phyloP scores from a whole-genome alignment of 2,329 filamentous ascomycete genomes.

The Claviceps pazoutovae region DNA sequence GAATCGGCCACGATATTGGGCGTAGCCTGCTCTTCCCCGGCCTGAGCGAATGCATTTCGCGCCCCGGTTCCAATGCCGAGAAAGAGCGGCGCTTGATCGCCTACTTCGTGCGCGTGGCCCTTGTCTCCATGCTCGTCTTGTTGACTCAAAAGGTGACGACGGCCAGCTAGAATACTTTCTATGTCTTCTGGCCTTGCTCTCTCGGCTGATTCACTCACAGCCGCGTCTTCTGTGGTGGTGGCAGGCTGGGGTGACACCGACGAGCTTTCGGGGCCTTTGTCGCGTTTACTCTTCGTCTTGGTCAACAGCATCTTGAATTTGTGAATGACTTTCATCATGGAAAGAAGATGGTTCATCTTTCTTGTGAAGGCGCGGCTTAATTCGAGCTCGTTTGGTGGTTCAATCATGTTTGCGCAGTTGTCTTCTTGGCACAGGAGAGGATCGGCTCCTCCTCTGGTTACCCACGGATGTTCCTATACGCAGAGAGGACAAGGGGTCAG shows the following conservation, averaged over 20 bases:
- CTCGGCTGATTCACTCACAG: constrained; percentile 16
- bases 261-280: neutral
- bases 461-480: constrained; percentile 74
- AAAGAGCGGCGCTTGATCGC: constrained; percentile 49
- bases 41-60: constrained; percentile 29
- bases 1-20: constrained; percentile 61
- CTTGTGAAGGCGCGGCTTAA: constrained; percentile 81
- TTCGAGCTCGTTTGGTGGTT: constrained; percentile 78
- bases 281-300: constrained; percentile 13
- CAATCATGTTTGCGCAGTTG: constrained; percentile 70
- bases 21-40: constrained; percentile 22
- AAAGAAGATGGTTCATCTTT: constrained; percentile 75
- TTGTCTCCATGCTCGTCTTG: constrained; percentile 26
- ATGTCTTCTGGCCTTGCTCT: constrained; percentile 33
- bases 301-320: constrained; percentile 69
- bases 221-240: neutral
- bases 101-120: constrained; percentile 41
- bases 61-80: constrained; percentile 64
- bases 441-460: constrained; percentile 68
- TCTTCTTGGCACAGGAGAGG: constrained; percentile 67
- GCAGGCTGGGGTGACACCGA: neutral
- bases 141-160: constrained; percentile 25
- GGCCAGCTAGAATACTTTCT: constrained; percentile 32
- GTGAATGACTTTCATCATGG: constrained; percentile 81
- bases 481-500: neutral